Evolutionary conservation across 2,329 filamentous ascomycete species (phyloP).

Genomic region (Ceratocystis cacaofunesta): DNA sequence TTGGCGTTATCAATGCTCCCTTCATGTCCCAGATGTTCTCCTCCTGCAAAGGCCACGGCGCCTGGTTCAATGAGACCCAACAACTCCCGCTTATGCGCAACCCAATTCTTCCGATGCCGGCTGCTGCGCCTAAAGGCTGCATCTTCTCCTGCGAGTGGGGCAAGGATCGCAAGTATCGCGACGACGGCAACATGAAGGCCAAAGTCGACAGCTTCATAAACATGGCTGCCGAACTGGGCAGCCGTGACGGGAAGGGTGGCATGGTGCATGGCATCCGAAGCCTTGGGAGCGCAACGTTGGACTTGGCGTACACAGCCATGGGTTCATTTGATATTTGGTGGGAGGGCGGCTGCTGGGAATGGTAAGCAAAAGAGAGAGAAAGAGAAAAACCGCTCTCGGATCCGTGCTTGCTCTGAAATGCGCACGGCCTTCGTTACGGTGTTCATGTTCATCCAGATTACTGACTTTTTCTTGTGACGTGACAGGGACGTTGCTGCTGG

Average conservation of each 20-base stretch:
- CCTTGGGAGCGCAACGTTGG: slow-evolving; percentile 57
- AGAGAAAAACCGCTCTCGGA: not conserved
- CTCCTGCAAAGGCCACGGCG: slow-evolving; percentile 48
- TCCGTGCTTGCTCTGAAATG: not conserved
- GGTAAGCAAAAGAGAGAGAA: slow-evolving; percentile 30
- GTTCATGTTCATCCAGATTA: not conserved
- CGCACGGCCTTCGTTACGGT: not conserved
- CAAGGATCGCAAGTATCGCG: slow-evolving; percentile 53
- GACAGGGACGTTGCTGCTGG: slow-evolving; percentile 59
- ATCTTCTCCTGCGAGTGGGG: slow-evolving; percentile 68
- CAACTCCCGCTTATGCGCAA: slow-evolving; percentile 47
- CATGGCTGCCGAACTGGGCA: slow-evolving; percentile 53
- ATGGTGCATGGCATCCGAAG: slow-evolving; percentile 69
- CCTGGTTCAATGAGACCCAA: slow-evolving; percentile 52
- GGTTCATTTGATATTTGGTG: slow-evolving; percentile 69
- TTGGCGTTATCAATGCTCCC: slow-evolving; percentile 60
- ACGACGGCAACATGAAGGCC: slow-evolving; percentile 51
- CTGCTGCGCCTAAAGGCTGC: slow-evolving; percentile 50
- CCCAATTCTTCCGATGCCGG: slow-evolving; percentile 48
- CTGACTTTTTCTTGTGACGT: not conserved
- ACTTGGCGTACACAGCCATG: slow-evolving; percentile 61
- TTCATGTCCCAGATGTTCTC: slow-evolving; percentile 56
- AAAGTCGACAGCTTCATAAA: slow-evolving; percentile 65
- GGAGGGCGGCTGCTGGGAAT: slow-evolving; percentile 72
- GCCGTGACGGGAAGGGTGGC: slow-evolving; percentile 49